Evolutionary conservation across 306 rosid species (phyloP).

Genomic region (Glycine soja): DNA sequence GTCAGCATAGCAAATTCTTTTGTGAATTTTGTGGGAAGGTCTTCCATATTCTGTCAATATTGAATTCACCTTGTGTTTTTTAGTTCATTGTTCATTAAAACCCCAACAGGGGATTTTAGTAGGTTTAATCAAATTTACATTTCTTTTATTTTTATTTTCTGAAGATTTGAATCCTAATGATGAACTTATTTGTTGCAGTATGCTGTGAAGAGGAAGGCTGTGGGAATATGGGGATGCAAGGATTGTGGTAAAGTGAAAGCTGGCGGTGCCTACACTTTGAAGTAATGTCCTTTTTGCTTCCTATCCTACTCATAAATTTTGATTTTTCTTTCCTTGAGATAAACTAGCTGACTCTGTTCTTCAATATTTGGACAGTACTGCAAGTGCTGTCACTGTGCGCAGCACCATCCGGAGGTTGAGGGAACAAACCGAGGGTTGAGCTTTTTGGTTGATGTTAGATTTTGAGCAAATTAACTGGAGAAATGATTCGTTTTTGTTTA

Average conservation of each 20-base stretch:
- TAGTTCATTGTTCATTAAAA: not conserved
- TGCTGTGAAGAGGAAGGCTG: conserved; percentile 89
- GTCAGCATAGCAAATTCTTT: conserved; percentile 83
- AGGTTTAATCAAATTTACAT: not conserved
- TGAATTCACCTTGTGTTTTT: not conserved
- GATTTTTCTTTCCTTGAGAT: not conserved
- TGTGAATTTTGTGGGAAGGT: conserved; percentile 92
- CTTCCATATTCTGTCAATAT: not conserved
- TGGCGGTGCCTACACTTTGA: conserved; percentile 83
- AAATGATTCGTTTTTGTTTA: conserved; percentile 9
- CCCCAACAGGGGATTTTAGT: too few species aligned
- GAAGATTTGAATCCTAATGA: not conserved
- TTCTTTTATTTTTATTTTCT: not conserved
- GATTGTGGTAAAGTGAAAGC: conserved; percentile 93
- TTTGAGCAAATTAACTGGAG: conserved; percentile 17
- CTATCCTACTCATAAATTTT: not conserved
- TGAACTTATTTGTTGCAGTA: conserved; percentile 53
- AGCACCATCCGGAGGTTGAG: conserved; percentile 84
- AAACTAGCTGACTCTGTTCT: conserved; percentile 1
- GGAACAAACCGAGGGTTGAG: conserved; percentile 84
- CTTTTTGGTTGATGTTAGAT: conserved; percentile 21
- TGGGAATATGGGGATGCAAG: conserved; percentile 94
- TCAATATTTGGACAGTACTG: conserved; percentile 61
- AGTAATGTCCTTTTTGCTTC: conserved; percentile 51
- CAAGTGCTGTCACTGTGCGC: conserved; percentile 80